Evolutionary conservation across 441 rosid genomes (phyloP), one percentile per base, ranked within the genome.

Genomic region (Populus hybrid): DNA sequence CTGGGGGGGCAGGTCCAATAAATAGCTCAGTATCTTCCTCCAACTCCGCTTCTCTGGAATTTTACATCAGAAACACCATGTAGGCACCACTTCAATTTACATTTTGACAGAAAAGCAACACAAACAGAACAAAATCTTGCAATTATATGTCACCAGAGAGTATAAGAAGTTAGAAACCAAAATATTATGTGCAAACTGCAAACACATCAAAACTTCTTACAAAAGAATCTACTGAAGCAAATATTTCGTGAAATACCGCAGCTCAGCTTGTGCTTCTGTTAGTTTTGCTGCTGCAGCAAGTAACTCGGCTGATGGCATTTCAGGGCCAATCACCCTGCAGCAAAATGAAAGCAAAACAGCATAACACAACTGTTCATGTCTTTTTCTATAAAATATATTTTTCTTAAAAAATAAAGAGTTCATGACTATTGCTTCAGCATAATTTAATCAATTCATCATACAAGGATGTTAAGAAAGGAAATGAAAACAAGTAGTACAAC

Each of bases 201-300:
- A 30, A 30, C 32, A 40, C 67, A 63, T 42, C 67, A 32, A 46
- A 36, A 72, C n/a, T 30, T 46, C 32, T 28, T 64, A 34, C 7
- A 76, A 35, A 79, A 75, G 64, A 7, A 46, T 18, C 67, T 40
- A 40, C n/a, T 66, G 10, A 34, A 50, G 73, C 12, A 69, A 76
- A 57, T 18, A 10, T 69, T 69, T 50, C 50, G 11, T 28, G 66
- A 81, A 42, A 61, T 67, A 95, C 98, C 97, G 90, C 42, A 91
- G 93, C 83, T 94, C 93, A 74, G 89, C 93, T 75, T 95, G 94
- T 67, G 98, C 99, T 81, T 92, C 97, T 8, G 98, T 95, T 85
- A 95, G 81, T 87, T 91, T 95, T 67, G 99, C 99, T 21, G 97
- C 99, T 5, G 98, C 99, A 76, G 97, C 97, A 78, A 95, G 93